Percentiles rank a stretch among this genome's conserved stretches.
These are phyloP conservation scores for grape (Vitis vinifera) DNA, from an alignment of 164 flowering plant genomes.

Conservation along the genomic window ASM3070453v1 NC_081810.1:9342001-9342500, in stretches of 20 bases:
- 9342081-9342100: too few relatives aligned
- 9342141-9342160: too few relatives aligned
- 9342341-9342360: constrained; percentile 85
- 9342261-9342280: not conserved
- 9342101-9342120: too few relatives aligned
- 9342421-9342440: constrained; percentile 62
- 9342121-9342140: too few relatives aligned
- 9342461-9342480: constrained; percentile 78
- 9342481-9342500: not conserved
- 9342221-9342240: not conserved
- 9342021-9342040: too few relatives aligned
- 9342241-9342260: not conserved
- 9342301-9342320: constrained; percentile 56
- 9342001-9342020: too few relatives aligned
- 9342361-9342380: constrained; percentile 78
- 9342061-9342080: too few relatives aligned
- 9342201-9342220: too few relatives aligned
- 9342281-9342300: not conserved
- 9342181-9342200: too few relatives aligned
- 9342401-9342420: constrained; percentile 78
- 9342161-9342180: too few relatives aligned
- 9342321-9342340: constrained; percentile 78
- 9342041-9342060: too few relatives aligned
- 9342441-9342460: constrained; percentile 81
- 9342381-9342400: constrained; percentile 76